Percentiles rank a stretch among this genome's conserved stretches.
phyloP scores from a whole-genome alignment of 2,329 filamentous ascomycete genomes.

The Celoporthe dispersa region DNA sequence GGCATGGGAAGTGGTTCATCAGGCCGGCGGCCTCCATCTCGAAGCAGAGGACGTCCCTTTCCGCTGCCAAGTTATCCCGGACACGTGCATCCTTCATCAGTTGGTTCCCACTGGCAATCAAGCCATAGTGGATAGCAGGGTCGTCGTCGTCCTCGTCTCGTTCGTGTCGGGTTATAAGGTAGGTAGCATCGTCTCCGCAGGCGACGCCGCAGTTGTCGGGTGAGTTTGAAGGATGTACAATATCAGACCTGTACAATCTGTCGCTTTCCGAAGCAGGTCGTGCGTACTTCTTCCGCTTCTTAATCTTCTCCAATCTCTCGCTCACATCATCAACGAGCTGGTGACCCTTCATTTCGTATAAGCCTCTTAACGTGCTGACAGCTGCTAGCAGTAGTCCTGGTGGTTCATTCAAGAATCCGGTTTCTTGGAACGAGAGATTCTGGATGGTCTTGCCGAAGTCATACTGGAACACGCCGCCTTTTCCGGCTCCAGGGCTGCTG shows the following conservation, averaged over 20 bases:
- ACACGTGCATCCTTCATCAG: slow-evolving; percentile 37
- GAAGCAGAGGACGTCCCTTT: slow-evolving; percentile 38
- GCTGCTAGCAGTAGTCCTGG: no score
- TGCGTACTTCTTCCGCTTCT: no score
- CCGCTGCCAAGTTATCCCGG: slow-evolving; percentile 35
- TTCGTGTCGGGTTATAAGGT: slow-evolving; percentile 7
- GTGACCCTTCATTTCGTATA: no score
- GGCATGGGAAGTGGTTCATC: slow-evolving; percentile 37
- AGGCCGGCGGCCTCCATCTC: slow-evolving; percentile 41
- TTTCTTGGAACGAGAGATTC: no score
- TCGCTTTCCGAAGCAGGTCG: no score
- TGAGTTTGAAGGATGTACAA: no score
- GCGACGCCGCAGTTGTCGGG: fast-evolving
- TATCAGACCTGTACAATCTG: no score
- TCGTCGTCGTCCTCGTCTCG: slow-evolving; percentile 31
- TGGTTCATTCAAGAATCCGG: no score
- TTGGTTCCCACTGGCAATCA: slow-evolving; percentile 40
- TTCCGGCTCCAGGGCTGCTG: slow-evolving; percentile 29
- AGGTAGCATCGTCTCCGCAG: not conserved
- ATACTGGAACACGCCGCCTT: slow-evolving; percentile 37
- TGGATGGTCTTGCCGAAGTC: slow-evolving; percentile 36
- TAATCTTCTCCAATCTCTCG: no score
- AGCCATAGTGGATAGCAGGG: slow-evolving; percentile 40
- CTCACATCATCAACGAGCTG: no score
- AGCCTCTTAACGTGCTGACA: no score